These are phyloP conservation scores for Neonectria faginata DNA, from an alignment of 2,329 filamentous ascomycete genomes.

Conservation along the genomic window DNA sequence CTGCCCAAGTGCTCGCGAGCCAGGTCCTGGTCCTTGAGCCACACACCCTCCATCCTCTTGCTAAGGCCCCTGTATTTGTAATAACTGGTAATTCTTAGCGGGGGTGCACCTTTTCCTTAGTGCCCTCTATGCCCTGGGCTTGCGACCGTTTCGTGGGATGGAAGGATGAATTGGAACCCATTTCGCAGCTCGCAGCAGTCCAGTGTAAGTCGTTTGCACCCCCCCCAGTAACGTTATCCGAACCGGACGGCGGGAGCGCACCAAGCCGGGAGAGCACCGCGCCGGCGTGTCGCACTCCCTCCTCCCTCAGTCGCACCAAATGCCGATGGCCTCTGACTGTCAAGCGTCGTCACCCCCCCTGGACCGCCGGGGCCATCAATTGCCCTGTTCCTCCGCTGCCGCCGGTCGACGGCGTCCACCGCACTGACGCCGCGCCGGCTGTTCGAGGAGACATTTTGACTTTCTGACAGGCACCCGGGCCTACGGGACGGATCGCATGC, in stretches of 20 bases:
- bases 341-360: constrained; percentile 1
- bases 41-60: neutral
- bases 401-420: constrained; percentile 8
- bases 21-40: neutral
- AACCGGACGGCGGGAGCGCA: constrained; percentile 6
- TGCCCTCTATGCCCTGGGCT: neutral
- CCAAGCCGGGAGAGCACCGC: constrained; percentile 12
- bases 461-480: constrained; percentile 18
- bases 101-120: neutral
- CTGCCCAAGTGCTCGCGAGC: neutral
- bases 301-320: constrained; percentile 8
- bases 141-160: constrained; percentile 4
- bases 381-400: constrained; percentile 21
- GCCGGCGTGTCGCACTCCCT: constrained; percentile 14
- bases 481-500: constrained; percentile 28
- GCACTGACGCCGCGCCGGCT: constrained; percentile 17
- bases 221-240: neutral
- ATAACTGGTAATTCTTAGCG: neutral
- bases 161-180: neutral
- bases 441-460: constrained; percentile 21
- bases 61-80: neutral
- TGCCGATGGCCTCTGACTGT: constrained; percentile 2
- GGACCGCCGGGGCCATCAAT: constrained; percentile 27
- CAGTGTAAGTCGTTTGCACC: neutral
- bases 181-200: neutral